Evolutionary conservation across 1,284 basidiomycete genomes (phyloP), one percentile per base, ranked within the genome.

Genomic region (Inonotus obliquus): DNA sequence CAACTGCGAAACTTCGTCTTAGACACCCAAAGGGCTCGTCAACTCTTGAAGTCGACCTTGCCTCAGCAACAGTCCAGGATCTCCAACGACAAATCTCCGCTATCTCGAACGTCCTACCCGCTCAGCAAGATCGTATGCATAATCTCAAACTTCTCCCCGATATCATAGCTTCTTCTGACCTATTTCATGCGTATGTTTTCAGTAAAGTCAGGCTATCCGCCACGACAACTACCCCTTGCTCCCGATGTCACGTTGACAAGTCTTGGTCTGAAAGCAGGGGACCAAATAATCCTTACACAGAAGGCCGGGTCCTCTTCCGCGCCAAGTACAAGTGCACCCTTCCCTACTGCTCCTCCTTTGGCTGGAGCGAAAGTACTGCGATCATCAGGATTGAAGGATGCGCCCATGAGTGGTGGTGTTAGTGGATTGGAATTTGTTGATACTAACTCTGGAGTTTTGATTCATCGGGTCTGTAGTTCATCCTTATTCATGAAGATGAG

Each of bases 131-230:
- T 65, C 73, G 92, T 94, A 70, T 73, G 89, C 77, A 56, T 44
- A 44, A 38, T 38, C 27, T 63, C 25, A 17, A 19, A n/a, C 9
- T 32, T 32, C 14, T 4, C 4, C 19, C 17, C 17, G 21, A 17
- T n/a, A 27, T 35, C 53, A 32, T 38, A 17, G 23, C 4, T 32
- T 32, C n/a, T n/a, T n/a, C n/a, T n/a, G n/a, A n/a, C n/a, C n/a
- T n/a, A n/a, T n/a, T n/a, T n/a, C n/a, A n/a, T n/a, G n/a, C n/a
- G n/a, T n/a, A n/a, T n/a, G n/a, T n/a, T n/a, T n/a, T n/a, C 65
- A 96, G 93, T 96, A 66, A 94, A 90, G 75, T 81, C 83, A 29
- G 91, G 93, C 45, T 95, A 95, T 73, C 94, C 94, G 1, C 92
- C 92, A 0, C 82, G 81, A 55, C 69, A 83, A 1, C 79, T 95